A percentile compares a stretch with the other conserved stretches of the same genome.
phyloP scores from a whole-genome alignment of 352 stramenopile species.

The Globisporangium recalcitrans region DNA sequence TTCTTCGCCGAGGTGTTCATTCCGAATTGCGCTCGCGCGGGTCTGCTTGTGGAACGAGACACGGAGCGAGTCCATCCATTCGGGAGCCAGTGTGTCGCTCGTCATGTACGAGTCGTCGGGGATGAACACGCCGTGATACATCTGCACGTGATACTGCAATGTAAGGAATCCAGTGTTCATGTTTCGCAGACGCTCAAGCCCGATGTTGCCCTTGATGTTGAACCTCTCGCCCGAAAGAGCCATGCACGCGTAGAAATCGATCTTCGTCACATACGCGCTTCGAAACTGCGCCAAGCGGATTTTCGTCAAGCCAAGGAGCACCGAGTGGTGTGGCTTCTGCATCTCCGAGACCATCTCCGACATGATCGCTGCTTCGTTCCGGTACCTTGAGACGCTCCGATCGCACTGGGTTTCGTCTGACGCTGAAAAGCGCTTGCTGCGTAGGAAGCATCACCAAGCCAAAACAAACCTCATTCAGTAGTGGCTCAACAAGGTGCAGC shows the following conservation, averaged over 20 bases:
- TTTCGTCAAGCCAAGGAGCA: constrained; percentile 65
- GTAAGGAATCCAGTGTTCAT: constrained; percentile 65
- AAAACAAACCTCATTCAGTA: not conserved
- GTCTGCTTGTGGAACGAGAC: constrained; percentile 27
- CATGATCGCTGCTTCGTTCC: constrained; percentile 42
- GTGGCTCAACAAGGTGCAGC: too few species aligned
- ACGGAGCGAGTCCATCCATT: constrained; percentile 81
- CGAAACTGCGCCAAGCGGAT: constrained; percentile 78
- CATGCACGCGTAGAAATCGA: constrained; percentile 84
- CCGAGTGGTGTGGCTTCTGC: constrained; percentile 29
- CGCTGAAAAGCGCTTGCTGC: constrained; percentile 7
- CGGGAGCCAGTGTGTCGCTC: constrained; percentile 53
- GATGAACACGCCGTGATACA: constrained; percentile 69
- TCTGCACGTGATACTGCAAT: constrained; percentile 51
- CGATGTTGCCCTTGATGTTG: constrained; percentile 83
- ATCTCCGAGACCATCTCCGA: constrained; percentile 48
- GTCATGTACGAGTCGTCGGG: constrained; percentile 62
- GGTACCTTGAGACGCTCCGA: constrained; percentile 43
- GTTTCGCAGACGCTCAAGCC: constrained; percentile 67
- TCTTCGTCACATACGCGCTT: constrained; percentile 80
- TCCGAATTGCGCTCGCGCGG: constrained; percentile 2
- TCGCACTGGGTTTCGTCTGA: constrained; percentile 16
- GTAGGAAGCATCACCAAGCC: not conserved
- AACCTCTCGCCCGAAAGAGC: constrained; percentile 72
- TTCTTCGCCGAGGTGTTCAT: too few species aligned